phyloP scores from a whole-genome alignment of 371 early-diverging fungal genomes.

The Lichtheimia ramosa region DNA sequence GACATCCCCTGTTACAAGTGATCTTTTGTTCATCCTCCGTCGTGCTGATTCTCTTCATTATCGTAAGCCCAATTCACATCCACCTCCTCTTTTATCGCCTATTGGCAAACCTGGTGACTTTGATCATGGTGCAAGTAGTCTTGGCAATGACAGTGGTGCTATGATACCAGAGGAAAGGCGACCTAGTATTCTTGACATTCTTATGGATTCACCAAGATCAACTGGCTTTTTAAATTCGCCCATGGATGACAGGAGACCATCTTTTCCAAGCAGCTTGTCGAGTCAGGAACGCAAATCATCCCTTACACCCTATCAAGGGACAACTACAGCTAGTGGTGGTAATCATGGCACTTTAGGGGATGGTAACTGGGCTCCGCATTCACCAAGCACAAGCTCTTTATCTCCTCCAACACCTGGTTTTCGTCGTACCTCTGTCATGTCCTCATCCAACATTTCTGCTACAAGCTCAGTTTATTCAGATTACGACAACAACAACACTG shows the following conservation, averaged over 20 bases:
- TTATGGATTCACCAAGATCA: constrained; percentile 37
- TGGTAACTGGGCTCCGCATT: constrained; percentile 2
- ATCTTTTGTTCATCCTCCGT: constrained; percentile 39
- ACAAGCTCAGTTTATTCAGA: constrained; percentile 14
- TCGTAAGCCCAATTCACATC: constrained; percentile 7
- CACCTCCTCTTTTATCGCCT: constrained; percentile 11
- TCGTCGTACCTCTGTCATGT: constrained; percentile 25
- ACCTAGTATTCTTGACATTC: constrained; percentile 48
- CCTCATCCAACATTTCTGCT: constrained; percentile 12
- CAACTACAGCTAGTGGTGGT: constrained; percentile 9
- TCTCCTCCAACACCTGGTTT: constrained; percentile 30
- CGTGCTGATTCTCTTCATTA: constrained; percentile 8
- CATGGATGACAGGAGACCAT: constrained; percentile 21
- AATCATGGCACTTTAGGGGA: constrained; percentile 4
- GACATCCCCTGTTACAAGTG: constrained; percentile 29
- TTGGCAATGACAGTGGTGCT: neutral
- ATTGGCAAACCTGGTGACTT: constrained; percentile 5
- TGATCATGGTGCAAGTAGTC: neutral
- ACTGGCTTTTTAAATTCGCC: constrained; percentile 16
- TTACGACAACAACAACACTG: constrained; percentile 2
- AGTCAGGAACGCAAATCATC: constrained; percentile 34
- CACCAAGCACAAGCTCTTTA: constrained; percentile 16
- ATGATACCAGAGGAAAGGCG: constrained; percentile 23
- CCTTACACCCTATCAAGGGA: constrained; percentile 19
- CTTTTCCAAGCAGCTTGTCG: constrained; percentile 11